Evolutionary conservation across 116 monocot genomes (phyloP), one percentile per base, ranked within the genome.

Genomic region (Posidonia oceanica): DNA sequence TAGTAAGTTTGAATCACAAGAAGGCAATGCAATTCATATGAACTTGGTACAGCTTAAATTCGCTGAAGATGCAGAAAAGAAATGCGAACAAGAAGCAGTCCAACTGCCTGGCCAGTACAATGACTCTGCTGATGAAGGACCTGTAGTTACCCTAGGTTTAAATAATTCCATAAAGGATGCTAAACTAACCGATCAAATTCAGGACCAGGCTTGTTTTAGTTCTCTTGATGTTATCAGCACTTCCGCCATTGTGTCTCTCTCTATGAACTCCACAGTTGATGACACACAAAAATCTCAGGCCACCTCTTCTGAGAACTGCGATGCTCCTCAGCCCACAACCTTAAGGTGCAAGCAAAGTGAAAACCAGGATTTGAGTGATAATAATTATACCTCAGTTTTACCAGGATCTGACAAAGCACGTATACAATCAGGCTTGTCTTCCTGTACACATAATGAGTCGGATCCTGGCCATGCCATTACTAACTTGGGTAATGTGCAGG

Each of bases 211-310:
- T 38, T 41, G 61, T n/a, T 36, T 57, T 3, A 70, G 53, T 3
- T 51, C n/a, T 42, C 7, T 11, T 16, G 63, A 61, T 55, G 59
- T 57, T 69, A 71, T 67, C 52, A 61, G 57, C 65, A 29, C 22
- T 69, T 61, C 72, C 41, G 65, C 75, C 57, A 18, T 71, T 64
- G 80, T 82, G 63, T 74, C 75, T 58, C 74, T 80, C 11, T 66
- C 69, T 37, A 69, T 75, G 23, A 51, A 64, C 64, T 80, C 53
- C 69, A 63, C 59, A 61, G 67, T 59, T 52, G 53, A 39, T 67
- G 52, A 57, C 52, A 56, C 23, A 61, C 53, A 15, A 63, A 56
- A 61, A 54, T 58, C 59, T 52, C 62, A 68, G 39, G 39, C 37
- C 16, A 40, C n/a, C 17, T 65, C 65, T 41, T 17, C 65, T 42